Base-by-base conservation (phyloP, 352 stramenopile species). In the Salisapilia sapeloensis region DNA sequence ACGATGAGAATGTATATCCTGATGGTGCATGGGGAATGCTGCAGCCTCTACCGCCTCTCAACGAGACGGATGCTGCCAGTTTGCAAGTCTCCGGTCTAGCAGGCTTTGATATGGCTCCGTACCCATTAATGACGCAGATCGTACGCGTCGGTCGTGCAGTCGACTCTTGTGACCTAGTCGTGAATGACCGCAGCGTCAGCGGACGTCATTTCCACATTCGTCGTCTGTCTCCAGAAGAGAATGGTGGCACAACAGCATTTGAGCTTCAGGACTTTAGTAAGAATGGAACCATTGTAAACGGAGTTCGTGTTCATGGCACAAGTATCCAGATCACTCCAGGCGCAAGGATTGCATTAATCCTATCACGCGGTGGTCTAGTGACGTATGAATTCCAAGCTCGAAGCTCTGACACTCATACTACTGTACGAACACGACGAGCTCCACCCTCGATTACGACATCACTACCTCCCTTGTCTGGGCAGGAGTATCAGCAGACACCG, bases 251-350 rank as follows among this genome's bases (percentile, higher is more conserved):
- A 32, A 66, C 84, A 14, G 70, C 60, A 23, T 89, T 58, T 28
- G 76, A 92, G 37, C 51, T 92, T 12, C 72, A 89, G 47, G 76
- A 92, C 19, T 90, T 89, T 33, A 89, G 72, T 40, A 92, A 92
- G 42, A 92, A 92, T 28, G 76, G 76, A 2, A 92, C 72, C 0
- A 89, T 92, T 16, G 76, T 92, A 1, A 86, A 92, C 27, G 76
- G 76, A n/a, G 71, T 89, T 6, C 60, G 76, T 4, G 60, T 92
- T 8, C 76, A 92, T 38, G 74, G 74, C 21, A 79, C 72, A 0
- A 85, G 57, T 28, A 58, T 83, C 20, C 63, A 61, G 2, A 54
- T 92, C 7, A 67, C 56, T 0, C 48, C 72, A 1, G 74, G 76
- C 2, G 77, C 76, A 13, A 60, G 76, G 3, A 86, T 92, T 29